Evolutionary conservation across 768 basidiomycete species (phyloP).

Genomic region (Leccinellum albellum): DNA sequence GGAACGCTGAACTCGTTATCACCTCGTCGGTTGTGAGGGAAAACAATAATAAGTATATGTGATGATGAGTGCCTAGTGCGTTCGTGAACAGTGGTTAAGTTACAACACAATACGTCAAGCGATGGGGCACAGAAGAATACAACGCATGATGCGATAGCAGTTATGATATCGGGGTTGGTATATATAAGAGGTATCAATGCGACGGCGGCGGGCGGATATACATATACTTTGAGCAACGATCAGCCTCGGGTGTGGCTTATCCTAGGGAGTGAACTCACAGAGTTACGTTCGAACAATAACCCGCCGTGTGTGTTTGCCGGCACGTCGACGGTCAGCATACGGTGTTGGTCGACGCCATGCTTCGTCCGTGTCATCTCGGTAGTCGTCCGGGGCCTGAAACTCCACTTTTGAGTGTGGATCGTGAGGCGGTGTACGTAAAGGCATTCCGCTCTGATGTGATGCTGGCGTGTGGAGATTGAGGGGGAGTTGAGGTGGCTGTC

Average conservation of each 20-base stretch:
- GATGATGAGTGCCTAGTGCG: slow-evolving; percentile 3
- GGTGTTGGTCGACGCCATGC: slow-evolving; percentile 72
- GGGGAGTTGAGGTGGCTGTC: slow-evolving; percentile 32
- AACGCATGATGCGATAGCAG: slow-evolving; percentile 20
- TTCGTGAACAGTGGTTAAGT: slow-evolving; percentile 4
- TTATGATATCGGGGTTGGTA: slow-evolving; percentile 19
- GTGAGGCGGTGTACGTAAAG: slow-evolving; percentile 47
- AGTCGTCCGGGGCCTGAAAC: slow-evolving; percentile 42
- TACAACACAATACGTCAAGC: slow-evolving; percentile 14
- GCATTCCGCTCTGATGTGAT: slow-evolving; percentile 23
- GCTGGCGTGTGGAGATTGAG: slow-evolving; percentile 30
- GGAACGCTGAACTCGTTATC: slow-evolving; percentile 6
- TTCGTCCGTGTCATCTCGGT: slow-evolving; percentile 59
- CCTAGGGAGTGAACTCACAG: not conserved
- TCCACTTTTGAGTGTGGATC: slow-evolving; percentile 36
- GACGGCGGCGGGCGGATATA: slow-evolving; percentile 8
- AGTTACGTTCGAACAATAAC: slow-evolving; percentile 51
- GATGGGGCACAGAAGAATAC: slow-evolving; percentile 17
- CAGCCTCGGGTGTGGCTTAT: not conserved
- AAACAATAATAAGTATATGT: slow-evolving; percentile 13
- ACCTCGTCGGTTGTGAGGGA: slow-evolving; percentile 5
- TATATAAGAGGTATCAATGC: slow-evolving; percentile 22
- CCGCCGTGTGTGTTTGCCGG: slow-evolving; percentile 76
- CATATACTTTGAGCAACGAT: slow-evolving; percentile 1
- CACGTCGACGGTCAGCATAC: slow-evolving; percentile 67